phyloP scores from a whole-genome alignment of 495 filamentous ascomycete genomes.

The Xylaria bambusicola region DNA sequence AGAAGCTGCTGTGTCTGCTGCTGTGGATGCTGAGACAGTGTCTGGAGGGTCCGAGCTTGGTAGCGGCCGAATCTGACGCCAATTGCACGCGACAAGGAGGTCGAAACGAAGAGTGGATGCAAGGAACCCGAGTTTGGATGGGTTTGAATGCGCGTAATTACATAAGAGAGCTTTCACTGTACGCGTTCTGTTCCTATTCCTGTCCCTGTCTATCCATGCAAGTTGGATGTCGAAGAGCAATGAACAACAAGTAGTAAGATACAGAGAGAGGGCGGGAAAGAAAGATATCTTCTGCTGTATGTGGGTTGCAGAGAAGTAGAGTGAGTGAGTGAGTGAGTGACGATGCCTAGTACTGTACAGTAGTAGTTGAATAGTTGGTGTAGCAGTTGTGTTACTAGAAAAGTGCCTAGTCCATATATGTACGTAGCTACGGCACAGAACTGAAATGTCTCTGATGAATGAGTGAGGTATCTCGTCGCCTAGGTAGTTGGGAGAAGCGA shows the following conservation, averaged over 20 bases:
- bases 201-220: neutral
- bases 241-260: neutral
- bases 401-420: too few species aligned
- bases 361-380: too few species aligned
- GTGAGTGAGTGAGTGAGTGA: too few species aligned
- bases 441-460: too few species aligned
- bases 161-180: conserved; percentile 4
- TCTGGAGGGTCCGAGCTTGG: conserved; percentile 4
- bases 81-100: neutral
- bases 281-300: too few species aligned
- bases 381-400: too few species aligned
- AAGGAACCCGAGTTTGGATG: neutral
- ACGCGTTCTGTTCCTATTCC: neutral
- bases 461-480: neutral
- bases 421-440: too few species aligned
- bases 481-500: neutral
- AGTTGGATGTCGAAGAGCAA: neutral
- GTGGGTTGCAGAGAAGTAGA: too few species aligned
- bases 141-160: neutral
- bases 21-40: neutral
- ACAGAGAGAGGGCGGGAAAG: neutral
- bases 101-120: neutral
- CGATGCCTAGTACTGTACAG: too few species aligned
- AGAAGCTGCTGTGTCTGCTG: neutral
- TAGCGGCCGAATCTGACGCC: neutral